phyloP scores from a whole-genome alignment of 2,329 filamentous ascomycete species.

The Phaeosphaeriaceae sp. region DNA sequence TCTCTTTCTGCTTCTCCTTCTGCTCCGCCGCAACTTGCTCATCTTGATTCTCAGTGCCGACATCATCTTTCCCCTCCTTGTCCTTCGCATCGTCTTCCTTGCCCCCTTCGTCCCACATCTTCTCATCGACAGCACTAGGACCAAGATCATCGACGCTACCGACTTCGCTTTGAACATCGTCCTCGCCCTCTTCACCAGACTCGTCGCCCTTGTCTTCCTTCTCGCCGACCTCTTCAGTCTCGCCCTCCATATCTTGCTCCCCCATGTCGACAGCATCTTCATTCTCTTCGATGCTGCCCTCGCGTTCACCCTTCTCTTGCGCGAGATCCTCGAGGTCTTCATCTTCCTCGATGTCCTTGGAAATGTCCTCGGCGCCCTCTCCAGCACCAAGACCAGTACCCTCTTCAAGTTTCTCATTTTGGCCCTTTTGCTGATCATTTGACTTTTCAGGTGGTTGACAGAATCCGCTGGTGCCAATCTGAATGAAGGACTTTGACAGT shows the following conservation, averaged over 20 bases:
- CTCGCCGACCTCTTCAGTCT: constrained; percentile 69
- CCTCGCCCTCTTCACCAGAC: constrained; percentile 54
- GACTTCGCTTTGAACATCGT: constrained; percentile 83
- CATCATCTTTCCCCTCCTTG: constrained; percentile 70
- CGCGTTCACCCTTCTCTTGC: constrained; percentile 73
- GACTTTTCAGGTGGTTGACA: constrained; percentile 87
- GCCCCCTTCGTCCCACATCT: constrained; percentile 95
- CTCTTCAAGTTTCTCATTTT: constrained; percentile 82
- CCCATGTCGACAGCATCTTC: constrained; percentile 92
- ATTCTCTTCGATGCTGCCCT: constrained; percentile 76
- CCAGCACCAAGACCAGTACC: constrained; percentile 95
- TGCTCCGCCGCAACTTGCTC: constrained; percentile 58
- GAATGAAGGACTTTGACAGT: constrained; percentile 78
- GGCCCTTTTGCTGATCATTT: constrained; percentile 68
- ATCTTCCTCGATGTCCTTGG: constrained; percentile 92
- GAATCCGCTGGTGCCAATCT: constrained; percentile 85
- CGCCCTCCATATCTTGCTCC: constrained; percentile 88
- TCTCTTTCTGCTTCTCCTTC: constrained; percentile 57
- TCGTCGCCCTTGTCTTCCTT: constrained; percentile 68
- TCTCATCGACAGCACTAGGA: constrained; percentile 90
- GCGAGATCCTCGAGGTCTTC: constrained; percentile 93
- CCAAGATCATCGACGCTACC: constrained; percentile 92
- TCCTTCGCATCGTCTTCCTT: constrained; percentile 83
- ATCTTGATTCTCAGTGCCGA: constrained; percentile 58
- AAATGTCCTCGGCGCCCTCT: constrained; percentile 95